A percentile compares a stretch with the other conserved stretches of the same genome.
These are phyloP conservation scores for Capsella bursapastoris DNA, from an alignment of 345 rosid species.

Conservation along the genomic window DNA sequence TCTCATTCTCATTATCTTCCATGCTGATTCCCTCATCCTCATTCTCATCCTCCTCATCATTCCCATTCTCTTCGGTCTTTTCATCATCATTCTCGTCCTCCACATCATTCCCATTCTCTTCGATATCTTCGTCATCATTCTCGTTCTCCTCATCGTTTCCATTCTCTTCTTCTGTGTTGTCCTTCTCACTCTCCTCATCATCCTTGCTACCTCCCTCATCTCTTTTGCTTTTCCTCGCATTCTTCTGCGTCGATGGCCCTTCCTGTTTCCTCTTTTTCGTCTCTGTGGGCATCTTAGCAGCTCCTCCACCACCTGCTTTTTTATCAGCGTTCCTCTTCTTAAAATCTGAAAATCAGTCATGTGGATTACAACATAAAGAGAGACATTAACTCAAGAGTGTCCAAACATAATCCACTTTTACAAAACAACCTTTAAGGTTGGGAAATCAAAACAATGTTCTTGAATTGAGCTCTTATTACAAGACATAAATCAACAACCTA, in stretches of 20 bases:
- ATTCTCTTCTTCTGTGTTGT: background rate
- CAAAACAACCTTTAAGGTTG: background rate
- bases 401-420: background rate
- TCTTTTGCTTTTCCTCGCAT: slow-evolving; percentile 45
- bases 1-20: slow-evolving; percentile 2
- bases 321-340: slow-evolving; percentile 68
- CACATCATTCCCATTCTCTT: slow-evolving; percentile 4
- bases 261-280: slow-evolving; percentile 57
- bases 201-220: slow-evolving; percentile 15
- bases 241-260: slow-evolving; percentile 42
- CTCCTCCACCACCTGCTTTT: slow-evolving; percentile 51
- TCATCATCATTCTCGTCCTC: slow-evolving; percentile 1
- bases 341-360: slow-evolving; percentile 53
- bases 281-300: slow-evolving; percentile 49
- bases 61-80: background rate
- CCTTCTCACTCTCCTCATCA: slow-evolving; percentile 4
- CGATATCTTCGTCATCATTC: slow-evolving; percentile 12
- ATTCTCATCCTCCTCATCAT: background rate
- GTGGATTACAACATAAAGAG: slow-evolving; percentile 11
- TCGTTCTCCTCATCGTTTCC: background rate
- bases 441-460: background rate
- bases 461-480: background rate
- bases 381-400: background rate
- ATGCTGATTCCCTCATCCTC: background rate
- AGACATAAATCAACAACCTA: background rate